A percentile compares a stretch with the other conserved stretches of the same genome.
phyloP scores from a whole-genome alignment of 2,329 filamentous ascomycete genomes.

The Ascochyta lentis region DNA sequence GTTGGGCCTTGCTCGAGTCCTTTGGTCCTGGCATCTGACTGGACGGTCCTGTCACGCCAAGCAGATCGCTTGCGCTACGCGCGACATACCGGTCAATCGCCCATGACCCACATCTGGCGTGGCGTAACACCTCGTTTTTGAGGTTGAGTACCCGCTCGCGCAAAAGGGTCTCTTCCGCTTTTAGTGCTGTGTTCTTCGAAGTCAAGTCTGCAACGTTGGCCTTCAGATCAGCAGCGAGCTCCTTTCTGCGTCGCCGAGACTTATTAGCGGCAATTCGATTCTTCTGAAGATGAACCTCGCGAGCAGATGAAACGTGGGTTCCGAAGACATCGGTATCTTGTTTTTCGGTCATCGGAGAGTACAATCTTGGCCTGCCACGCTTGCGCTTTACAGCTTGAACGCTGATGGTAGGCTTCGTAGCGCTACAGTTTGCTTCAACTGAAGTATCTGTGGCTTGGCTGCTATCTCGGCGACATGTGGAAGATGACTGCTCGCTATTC shows the following conservation, averaged over 20 bases:
- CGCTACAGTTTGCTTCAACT: too few species aligned
- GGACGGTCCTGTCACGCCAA: conserved; percentile 29
- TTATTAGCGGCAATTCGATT: conserved; percentile 77
- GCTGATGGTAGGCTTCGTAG: too few species aligned
- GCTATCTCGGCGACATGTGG: too few species aligned
- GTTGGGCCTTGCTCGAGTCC: background rate
- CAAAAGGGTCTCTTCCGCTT: conserved; percentile 39
- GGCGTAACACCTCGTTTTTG: conserved; percentile 46
- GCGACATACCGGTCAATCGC: conserved; percentile 46
- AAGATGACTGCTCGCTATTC: conserved; percentile 25
- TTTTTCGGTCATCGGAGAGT: too few species aligned
- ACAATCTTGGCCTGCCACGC: too few species aligned
- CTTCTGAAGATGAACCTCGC: conserved; percentile 61
- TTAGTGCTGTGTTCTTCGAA: conserved; percentile 43
- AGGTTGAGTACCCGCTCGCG: conserved; percentile 44
- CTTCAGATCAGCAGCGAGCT: conserved; percentile 60
- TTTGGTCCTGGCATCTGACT: background rate
- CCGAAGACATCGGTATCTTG: too few species aligned
- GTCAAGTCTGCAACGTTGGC: conserved; percentile 48
- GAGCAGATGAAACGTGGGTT: background rate
- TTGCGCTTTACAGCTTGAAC: too few species aligned
- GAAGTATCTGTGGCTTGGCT: too few species aligned
- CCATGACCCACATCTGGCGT: conserved; percentile 46
- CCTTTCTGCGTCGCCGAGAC: conserved; percentile 73
- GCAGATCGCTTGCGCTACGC: conserved; percentile 39